Conservation (phyloP, 2,329 filamentous ascomycete species). For the Pochonia chlamydosporia region DNA sequence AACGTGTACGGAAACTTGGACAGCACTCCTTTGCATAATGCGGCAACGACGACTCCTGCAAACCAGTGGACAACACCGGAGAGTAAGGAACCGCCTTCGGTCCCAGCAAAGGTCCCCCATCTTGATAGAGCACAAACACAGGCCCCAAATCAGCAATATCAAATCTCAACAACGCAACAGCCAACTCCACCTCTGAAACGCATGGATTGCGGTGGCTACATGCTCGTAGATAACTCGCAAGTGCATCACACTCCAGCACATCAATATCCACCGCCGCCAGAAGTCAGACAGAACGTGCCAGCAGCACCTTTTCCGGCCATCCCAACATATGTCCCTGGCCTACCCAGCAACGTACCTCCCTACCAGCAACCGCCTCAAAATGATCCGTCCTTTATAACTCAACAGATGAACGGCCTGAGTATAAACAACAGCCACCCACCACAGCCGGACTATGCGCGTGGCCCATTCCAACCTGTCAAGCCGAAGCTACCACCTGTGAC, state of each 20-base stretch:
- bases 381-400: background rate
- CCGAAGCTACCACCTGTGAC: conserved; percentile 9
- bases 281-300: too few relatives aligned
- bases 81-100: background rate
- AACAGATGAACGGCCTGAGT: conserved; percentile 1
- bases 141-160: background rate
- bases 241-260: too few relatives aligned
- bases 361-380: background rate
- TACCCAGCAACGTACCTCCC: background rate
- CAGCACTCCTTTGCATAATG: background rate
- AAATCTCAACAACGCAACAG: background rate
- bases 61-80: background rate
- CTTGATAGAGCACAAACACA: too few relatives aligned
- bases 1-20: background rate
- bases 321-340: background rate
- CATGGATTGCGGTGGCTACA: background rate
- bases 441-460: background rate
- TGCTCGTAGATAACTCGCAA: background rate
- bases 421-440: background rate
- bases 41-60: background rate
- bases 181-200: background rate
- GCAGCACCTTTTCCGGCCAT: background rate
- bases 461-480: background rate
- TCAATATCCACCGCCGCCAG: background rate
- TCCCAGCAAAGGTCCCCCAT: too few relatives aligned